These are phyloP conservation scores for Pseudotsuga menziesii DNA, from an alignment of 75 land plant genomes.

Conservation along the genomic window DNA sequence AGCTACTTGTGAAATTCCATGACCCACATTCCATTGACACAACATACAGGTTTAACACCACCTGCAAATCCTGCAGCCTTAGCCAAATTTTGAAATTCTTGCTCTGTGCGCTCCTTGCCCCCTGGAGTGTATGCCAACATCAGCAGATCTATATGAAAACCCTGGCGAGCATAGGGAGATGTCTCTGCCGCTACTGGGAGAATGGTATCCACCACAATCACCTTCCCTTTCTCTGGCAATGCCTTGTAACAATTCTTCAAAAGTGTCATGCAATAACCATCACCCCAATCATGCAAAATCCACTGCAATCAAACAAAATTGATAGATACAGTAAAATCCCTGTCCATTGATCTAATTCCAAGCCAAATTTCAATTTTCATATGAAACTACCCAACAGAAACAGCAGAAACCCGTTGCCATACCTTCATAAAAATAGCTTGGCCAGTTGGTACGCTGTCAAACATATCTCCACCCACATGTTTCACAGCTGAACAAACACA, in stretches of 20 bases:
- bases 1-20: slow-evolving; percentile 54
- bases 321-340: background rate
- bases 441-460: slow-evolving; percentile 23
- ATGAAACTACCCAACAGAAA: too few species aligned
- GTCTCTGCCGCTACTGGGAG: slow-evolving; percentile 28
- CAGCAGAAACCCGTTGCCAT: too few species aligned
- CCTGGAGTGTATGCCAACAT: slow-evolving; percentile 66
- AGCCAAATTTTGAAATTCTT: slow-evolving; percentile 52
- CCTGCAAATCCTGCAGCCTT: slow-evolving; percentile 45
- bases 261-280: slow-evolving; percentile 44
- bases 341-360: background rate
- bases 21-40: slow-evolving; percentile 35
- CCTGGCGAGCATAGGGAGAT: slow-evolving; percentile 17
- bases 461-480: slow-evolving; percentile 46
- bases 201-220: slow-evolving; percentile 45
- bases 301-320: slow-evolving; percentile 30
- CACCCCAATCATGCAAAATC: slow-evolving; percentile 72
- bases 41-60: slow-evolving; percentile 17
- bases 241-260: slow-evolving; percentile 59
- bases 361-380: background rate
- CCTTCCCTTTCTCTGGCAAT: slow-evolving; percentile 53
- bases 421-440: slow-evolving; percentile 49
- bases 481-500: slow-evolving; percentile 24
- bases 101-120: slow-evolving; percentile 62
- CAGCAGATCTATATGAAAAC: slow-evolving; percentile 32